Evolutionary conservation across 2,329 filamentous ascomycete species (phyloP), one percentile per base, ranked within the genome.

Genomic region (Penicillium thymicola): DNA sequence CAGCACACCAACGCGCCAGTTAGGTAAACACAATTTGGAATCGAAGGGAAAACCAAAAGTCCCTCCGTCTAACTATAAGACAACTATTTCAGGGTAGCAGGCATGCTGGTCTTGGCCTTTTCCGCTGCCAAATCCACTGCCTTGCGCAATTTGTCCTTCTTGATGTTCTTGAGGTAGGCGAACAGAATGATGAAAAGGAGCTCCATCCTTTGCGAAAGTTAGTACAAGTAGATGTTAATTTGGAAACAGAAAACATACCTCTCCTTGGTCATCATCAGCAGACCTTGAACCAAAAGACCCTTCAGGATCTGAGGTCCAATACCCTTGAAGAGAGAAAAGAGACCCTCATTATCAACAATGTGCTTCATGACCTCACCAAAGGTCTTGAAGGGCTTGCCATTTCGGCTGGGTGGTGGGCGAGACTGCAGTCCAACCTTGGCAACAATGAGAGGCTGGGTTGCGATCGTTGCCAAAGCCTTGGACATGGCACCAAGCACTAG

Each of bases 231-330:
- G 34, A 7, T 25, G n/a, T 4, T 23, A 14, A 23, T 28, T 34
- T 25, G 21, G 13, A 18, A 51, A 42, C 7, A 37, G 38, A 11
- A 38, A 43, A 54, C 59, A 51, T 81, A 92, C 89, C 92, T 85
- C 77, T 99, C 94, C 78, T 99, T 99, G 46, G 92, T 94, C 92
- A 97, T 99, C 94, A 99, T 99, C 38, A 99, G 80, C 54, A 99
- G 85, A 48, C 94, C 94, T 71, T 99, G 94, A 2, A 99, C 94
- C 47, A 99, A 73, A 51, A 99, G 77, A 1, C 94, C 94, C 77
- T 99, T 99, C 57, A 92, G 75, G 50, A 99, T 89, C 74, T 99
- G 94, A 3, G 94, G 94, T 0, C 86, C 92, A 64, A 99, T 96
- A 41, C 94, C 94, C 79, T 99, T 99, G 81, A 97, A 99, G 1